A percentile compares a stretch with the other conserved stretches of the same genome.
phyloP scores from a whole-genome alignment of 2,329 filamentous ascomycete genomes.

The Fusarium sublunatum region DNA sequence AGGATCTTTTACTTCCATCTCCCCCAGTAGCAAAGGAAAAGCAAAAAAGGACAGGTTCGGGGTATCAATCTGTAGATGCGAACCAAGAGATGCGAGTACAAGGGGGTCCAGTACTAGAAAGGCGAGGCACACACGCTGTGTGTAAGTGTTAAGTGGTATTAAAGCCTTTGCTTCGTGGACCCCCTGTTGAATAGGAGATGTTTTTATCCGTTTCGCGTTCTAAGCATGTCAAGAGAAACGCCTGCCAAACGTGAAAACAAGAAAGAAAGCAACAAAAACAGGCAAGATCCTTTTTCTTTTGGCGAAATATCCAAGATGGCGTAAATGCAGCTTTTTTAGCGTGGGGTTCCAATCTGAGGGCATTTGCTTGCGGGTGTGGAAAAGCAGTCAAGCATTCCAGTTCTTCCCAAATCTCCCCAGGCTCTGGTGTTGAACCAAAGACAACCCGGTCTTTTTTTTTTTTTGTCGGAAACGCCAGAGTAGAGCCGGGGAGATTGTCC shows the following conservation, averaged over 20 bases:
- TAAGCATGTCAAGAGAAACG: conserved; percentile 41
- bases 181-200: conserved; percentile 30
- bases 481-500: conserved; percentile 31
- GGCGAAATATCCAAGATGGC: conserved; percentile 35
- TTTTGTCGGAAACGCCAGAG: conserved; percentile 40
- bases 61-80: conserved; percentile 41
- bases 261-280: conserved; percentile 31
- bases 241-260: conserved; percentile 37
- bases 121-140: conserved; percentile 35
- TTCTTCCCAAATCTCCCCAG: conserved; percentile 31
- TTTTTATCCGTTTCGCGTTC: conserved; percentile 42
- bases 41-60: conserved; percentile 31
- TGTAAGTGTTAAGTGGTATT: conserved; percentile 19
- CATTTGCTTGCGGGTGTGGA: conserved; percentile 39
- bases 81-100: conserved; percentile 35
- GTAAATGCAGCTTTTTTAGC: conserved; percentile 28
- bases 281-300: conserved; percentile 38
- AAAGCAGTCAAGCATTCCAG: conserved; percentile 38
- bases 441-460: conserved; percentile 31
- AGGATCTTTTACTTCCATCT: conserved; percentile 36
- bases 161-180: conserved; percentile 11
- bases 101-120: conserved; percentile 16
- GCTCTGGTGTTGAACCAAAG: conserved; percentile 35
- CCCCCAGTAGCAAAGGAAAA: conserved; percentile 43
- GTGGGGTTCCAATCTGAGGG: conserved; percentile 32